Evolutionary conservation across 140 eudicot genomes (phyloP), one percentile per base, ranked within the genome.

Genomic region (Bidens hawaiensis): DNA sequence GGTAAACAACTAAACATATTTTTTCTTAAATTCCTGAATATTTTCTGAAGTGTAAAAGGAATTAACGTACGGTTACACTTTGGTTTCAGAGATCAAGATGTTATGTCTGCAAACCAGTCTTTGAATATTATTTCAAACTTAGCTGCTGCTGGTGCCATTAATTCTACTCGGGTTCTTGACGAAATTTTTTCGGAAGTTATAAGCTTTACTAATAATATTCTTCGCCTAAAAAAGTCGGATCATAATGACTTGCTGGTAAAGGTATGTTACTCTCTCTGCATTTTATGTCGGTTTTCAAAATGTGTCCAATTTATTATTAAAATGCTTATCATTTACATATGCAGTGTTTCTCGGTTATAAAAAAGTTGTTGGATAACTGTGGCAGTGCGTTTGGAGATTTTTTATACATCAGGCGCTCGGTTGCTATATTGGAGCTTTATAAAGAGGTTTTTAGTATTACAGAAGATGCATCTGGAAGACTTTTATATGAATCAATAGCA

Each of bases 71-170:
- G 45, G 31, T 3, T 69, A 33, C 60, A 46, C 50, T 31, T 60
- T 50, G 31, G 63, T 26, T 38, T 23, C 81, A 91, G 98, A 82
- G 94, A 91, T 72, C 83, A 87, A 75, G 86, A 84, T 62, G 54
- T 80, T 64, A 67, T 80, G 15, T 60, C 66, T 57, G 62, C 74
- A 58, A 83, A 77, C 53, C 97, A 88, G 77, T 93, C 99, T 10
- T 73, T 93, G 58, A 85, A 85, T 72, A 85, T 85, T 57, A 94
- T 93, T 73, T 71, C 81, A 49, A 88, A 88, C 66, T 75, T 88
- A 70, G 88, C 79, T 47, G 97, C 84, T 47, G 99, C 94, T 43
- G 85, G 89, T 50, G 95, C 99, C 46, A 72, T 93, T 60, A 71
- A 31, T 72, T 88, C 76, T 58, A 60, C 78, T 68, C 90, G 85